Evolutionary conservation across 768 basidiomycete genomes (phyloP), one percentile per base, ranked within the genome.

Genomic region (Leccinum olivaceopallidum): DNA sequence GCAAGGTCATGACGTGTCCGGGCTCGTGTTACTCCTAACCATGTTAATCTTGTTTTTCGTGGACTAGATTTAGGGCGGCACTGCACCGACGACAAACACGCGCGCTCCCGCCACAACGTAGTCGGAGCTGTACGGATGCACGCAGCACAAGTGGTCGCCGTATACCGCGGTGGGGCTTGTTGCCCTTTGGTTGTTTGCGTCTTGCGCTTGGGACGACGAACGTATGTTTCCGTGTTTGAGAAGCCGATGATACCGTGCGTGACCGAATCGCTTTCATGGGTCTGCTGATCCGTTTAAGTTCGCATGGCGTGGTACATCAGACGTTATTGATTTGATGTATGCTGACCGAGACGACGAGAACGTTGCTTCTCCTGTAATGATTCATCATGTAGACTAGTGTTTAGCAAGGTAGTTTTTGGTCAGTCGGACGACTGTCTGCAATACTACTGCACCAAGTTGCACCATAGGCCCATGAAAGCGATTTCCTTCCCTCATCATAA

Each of bases 1-100:
- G 85, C 56, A 83, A 80, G 48, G 96, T 0, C 94, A 97, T 70
- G 96, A 98, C 67, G 85, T 98, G 16, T 95, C 94, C 0, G 95
- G 96, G 7, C 95, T 98, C 70, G 80, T 94, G 32, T 98, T 97
- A 0, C 32, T 32, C 32, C 26, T 5, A 26, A 6, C 26, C 28
- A 30, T 30, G 28, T 7, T 8, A 7, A 8, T 28, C 28, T 7
- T 28, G 28, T 28, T 30, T 30, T 1, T 30, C 1, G 1, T 30
- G 9, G 86, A 93, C 69, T 90, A 6, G 16, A 7, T 6, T 1
- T 1, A 39, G 37, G 73, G 73, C 96, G 34, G 76, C 8, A 30
- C 28, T 8, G 22, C 22, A 24, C 79, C 82, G 2, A 85, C 86
- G 14, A 76, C 88, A 60, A 75, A 75, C 22, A 62, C 67, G 26